These are phyloP conservation scores for Hippophae gyantsensis DNA, from an alignment of 306 rosid genomes.

Conservation along the genomic window DNA sequence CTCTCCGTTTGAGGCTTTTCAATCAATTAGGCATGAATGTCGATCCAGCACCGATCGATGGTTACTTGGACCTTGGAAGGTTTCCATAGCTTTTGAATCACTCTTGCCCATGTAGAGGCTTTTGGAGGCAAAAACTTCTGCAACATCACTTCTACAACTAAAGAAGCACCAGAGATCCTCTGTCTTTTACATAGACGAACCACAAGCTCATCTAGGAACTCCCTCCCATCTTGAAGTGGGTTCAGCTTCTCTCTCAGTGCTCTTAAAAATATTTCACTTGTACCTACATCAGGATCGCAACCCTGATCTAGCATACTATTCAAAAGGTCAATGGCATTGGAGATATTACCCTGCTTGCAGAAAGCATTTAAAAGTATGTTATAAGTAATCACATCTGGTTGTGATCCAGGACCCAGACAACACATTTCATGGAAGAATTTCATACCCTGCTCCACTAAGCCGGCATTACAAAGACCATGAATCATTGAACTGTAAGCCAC, in stretches of 20 bases:
- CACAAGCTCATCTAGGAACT: conserved; percentile 77
- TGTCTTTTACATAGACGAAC: conserved; percentile 58
- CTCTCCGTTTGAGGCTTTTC: too few relatives aligned
- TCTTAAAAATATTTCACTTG: conserved; percentile 72
- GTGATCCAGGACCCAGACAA: conserved; percentile 46
- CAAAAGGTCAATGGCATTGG: conserved; percentile 59
- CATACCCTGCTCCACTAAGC: conserved; percentile 63
- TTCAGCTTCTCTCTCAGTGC: conserved; percentile 48
- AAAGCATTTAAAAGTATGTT: conserved; percentile 68
- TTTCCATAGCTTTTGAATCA: conserved; percentile 54
- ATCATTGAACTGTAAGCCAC: conserved; percentile 92
- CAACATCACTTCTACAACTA: conserved; percentile 63
- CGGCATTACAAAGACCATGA: conserved; percentile 71
- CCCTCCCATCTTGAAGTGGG: conserved; percentile 80
- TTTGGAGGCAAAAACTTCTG: conserved; percentile 51
- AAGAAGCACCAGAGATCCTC: conserved; percentile 45
- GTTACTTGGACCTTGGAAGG: conserved; percentile 37
- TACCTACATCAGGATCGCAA: conserved; percentile 67
- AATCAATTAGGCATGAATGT: conserved; percentile 32
- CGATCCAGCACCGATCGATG: conserved; percentile 55
- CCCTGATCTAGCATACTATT: conserved; percentile 65
- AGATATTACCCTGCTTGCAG: conserved; percentile 49
- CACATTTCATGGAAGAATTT: conserved; percentile 82
- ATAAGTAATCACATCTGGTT: conserved; percentile 72
- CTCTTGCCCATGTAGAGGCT: conserved; percentile 68